Percentiles rank a stretch among this genome's conserved stretches.
Evolutionary conservation across 768 basidiomycete genomes (phyloP).

Genomic region (Lactarius akahatsu): DNA sequence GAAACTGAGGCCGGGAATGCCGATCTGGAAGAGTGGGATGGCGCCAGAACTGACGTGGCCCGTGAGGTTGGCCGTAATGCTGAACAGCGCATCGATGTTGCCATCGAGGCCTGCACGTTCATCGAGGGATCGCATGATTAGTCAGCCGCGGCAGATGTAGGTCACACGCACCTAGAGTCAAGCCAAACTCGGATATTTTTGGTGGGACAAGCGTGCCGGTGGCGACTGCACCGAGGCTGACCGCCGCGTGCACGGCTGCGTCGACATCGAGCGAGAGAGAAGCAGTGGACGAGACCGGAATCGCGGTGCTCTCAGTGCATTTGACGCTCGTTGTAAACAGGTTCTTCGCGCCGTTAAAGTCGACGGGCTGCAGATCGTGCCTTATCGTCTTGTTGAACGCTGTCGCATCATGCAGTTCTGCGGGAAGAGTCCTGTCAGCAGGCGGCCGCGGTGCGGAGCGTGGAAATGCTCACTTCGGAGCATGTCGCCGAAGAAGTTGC

Average conservation of each 20-base stretch:
- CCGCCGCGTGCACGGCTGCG: background rate
- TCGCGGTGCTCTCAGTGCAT: background rate
- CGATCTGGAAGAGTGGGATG: conserved; percentile 30
- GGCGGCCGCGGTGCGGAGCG: background rate
- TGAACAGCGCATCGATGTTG: background rate
- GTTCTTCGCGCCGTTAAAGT: background rate
- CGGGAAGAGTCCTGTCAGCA: background rate
- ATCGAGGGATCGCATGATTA: background rate
- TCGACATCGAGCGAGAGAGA: conserved; percentile 13
- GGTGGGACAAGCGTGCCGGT: conserved; percentile 20
- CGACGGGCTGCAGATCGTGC: background rate
- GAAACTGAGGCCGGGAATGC: conserved; percentile 45
- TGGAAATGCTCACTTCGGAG: background rate
- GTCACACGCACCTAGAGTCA: conserved; percentile 17
- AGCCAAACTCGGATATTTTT: conserved; percentile 6
- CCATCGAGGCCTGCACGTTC: background rate
- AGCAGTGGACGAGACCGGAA: background rate
- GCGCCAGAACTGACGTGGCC: background rate
- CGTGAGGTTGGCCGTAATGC: background rate
- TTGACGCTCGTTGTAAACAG: conserved; percentile 2
- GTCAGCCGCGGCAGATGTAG: background rate
- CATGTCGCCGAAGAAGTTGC: background rate
- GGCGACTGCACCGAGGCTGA: conserved; percentile 14
- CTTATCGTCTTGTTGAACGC: background rate
- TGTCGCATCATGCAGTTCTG: background rate